Base-by-base conservation (phyloP, 2,329 filamentous ascomycete genomes). In the Colletotrichum costaricense region DNA sequence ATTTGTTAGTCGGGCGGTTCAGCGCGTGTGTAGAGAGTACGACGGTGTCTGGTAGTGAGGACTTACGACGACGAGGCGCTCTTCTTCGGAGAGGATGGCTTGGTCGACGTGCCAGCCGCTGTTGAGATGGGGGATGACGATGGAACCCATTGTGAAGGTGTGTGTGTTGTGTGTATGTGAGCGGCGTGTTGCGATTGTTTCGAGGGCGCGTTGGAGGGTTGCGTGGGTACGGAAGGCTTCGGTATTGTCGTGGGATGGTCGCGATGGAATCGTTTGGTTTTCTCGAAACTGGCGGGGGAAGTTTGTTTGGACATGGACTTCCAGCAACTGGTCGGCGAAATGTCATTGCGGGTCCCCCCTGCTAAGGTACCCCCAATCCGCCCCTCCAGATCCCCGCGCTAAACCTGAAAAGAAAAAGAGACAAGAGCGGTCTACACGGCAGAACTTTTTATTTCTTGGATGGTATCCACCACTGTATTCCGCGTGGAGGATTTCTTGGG, bases 91-190 rank as follows among this genome's bases (percentile, higher is more conserved):
- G 72, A 80, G 73, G 24, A 73, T 65, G 26, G 74, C 73, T 49
- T 76, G 74, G 52, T 76, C 73, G 80, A 99, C 97, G 84, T 99
- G 97, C 97, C 96, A 99, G 83, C 94, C 97, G 55, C 94, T 95
- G 78, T 91, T 90, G 59, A 99, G 90, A 84, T 98, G 96, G 58
- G 96, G 96, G 66, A 99, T 91, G 63, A 97, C 94, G 75, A 98
- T 94, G 79, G 95, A 98, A 78, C 95, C 95, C 88, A 90, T 90
- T 75, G 26, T 75, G 62, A 54, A 64, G 33, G 22, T 9, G 16
- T 16, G 11, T 49, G 11, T 49, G 64, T 3, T 49, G 56, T 7
- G 22, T 11, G 12, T 30, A 8, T 46, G 24, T 26, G 22, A 19
- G 19, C 12, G 24, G 22, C 33, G n/a, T 8, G 35, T 12, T 33